These are phyloP conservation scores for Suillus luteus DNA, from an alignment of 768 basidiomycete genomes.

Conservation along the genomic window DNA sequence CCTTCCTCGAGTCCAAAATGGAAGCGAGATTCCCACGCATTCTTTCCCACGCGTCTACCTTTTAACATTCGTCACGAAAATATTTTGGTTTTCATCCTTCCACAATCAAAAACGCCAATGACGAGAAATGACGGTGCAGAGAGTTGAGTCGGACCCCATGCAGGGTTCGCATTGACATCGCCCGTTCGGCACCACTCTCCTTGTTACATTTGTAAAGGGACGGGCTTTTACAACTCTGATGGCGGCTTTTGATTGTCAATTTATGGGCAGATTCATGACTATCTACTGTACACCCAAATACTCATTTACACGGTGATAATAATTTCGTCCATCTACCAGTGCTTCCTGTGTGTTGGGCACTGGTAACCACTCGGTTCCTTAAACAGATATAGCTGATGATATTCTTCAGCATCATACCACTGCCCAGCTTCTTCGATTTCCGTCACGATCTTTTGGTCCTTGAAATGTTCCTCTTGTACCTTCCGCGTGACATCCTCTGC, in stretches of 20 bases:
- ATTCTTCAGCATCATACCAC: conserved; percentile 86
- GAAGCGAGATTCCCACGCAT: not conserved
- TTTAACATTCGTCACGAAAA: conserved; percentile 11
- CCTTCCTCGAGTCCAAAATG: not conserved
- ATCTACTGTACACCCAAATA: conserved; percentile 4
- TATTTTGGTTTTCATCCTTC: conserved; percentile 38
- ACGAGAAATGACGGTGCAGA: conserved; percentile 58
- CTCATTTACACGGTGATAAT: not conserved
- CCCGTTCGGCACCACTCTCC: conserved; percentile 62
- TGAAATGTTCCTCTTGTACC: conserved; percentile 83
- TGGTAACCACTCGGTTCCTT: conserved; percentile 87
- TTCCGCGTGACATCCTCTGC: conserved; percentile 81
- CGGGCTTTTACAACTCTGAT: conserved; percentile 55
- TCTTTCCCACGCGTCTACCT: conserved; percentile 19
- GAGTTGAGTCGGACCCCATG: conserved; percentile 54
- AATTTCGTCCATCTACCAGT: conserved; percentile 61
- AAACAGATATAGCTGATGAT: conserved; percentile 81
- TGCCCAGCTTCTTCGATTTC: conserved; percentile 64
- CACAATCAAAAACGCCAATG: conserved; percentile 52
- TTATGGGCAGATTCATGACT: too few relatives aligned
- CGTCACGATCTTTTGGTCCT: conserved; percentile 75
- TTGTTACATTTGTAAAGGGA: conserved; percentile 61
- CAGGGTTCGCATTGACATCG: conserved; percentile 57
- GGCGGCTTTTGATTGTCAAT: conserved; percentile 38
- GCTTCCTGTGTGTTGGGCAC: conserved; percentile 83